These are phyloP conservation scores for Guadua angustifolia DNA, from an alignment of 176 grass and related monocot genomes.

Conservation along the genomic window DNA sequence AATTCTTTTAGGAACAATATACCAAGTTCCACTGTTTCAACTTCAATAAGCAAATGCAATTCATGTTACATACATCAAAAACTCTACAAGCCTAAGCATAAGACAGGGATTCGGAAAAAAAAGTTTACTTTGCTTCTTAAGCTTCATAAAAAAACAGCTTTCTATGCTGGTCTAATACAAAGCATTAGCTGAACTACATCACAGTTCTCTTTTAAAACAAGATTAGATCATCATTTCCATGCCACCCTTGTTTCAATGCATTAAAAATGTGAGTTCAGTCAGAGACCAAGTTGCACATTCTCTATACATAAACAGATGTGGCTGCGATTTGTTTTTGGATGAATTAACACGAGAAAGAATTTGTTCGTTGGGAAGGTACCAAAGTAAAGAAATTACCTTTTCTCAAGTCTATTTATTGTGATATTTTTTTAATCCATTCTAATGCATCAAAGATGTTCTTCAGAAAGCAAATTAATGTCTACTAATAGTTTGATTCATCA, in stretches of 20 bases:
- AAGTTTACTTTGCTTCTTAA: not conserved
- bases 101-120: not conserved
- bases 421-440: too few relatives aligned
- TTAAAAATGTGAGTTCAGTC: not conserved
- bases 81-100: constrained; percentile 19
- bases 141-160: not conserved
- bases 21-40: not conserved
- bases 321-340: not conserved
- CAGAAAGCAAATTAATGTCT: too few relatives aligned
- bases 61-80: not conserved
- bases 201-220: not conserved
- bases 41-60: not conserved
- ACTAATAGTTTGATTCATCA: too few relatives aligned
- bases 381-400: not conserved
- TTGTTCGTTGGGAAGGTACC: not conserved
- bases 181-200: not conserved
- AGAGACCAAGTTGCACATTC: not conserved
- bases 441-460: not conserved
- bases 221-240: not conserved
- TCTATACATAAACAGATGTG: not conserved
- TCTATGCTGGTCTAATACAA: not conserved
- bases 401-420: too few relatives aligned
- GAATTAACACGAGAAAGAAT: not conserved
- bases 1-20: constrained; percentile 12
- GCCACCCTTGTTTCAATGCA: not conserved